phyloP scores from a whole-genome alignment of 306 rosid species.

The Inga oerstediana region DNA sequence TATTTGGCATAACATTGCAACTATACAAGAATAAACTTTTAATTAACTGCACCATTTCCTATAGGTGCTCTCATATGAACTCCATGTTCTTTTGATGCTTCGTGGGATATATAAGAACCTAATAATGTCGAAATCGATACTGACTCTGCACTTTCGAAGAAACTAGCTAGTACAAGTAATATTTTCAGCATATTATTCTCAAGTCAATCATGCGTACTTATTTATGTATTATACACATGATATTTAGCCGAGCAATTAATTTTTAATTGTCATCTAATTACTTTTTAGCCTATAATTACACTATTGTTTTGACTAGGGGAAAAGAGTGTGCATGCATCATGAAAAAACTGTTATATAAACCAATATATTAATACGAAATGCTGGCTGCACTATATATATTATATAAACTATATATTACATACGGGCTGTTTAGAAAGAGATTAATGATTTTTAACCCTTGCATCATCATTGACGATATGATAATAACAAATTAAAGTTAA shows the following conservation, averaged over 20 bases:
- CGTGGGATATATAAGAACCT: not conserved
- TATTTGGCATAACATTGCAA: too few species aligned
- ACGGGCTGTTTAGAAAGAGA: not conserved
- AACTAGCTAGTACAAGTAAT: too few species aligned
- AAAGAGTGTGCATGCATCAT: not conserved
- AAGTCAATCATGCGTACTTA: too few species aligned
- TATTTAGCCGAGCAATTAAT: not conserved
- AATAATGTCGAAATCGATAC: too few species aligned
- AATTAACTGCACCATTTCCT: too few species aligned
- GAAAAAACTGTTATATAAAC: not conserved
- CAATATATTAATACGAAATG: not conserved
- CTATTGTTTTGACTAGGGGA: not conserved
- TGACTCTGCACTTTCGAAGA: too few species aligned
- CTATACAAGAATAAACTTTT: too few species aligned
- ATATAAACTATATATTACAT: not conserved
- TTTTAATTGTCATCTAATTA: not conserved
- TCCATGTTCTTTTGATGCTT: too few species aligned
- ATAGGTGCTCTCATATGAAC: too few species aligned
- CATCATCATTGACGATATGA: slow-evolving; percentile 8
- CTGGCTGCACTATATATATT: not conserved
- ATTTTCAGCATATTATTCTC: too few species aligned
- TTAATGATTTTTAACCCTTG: not conserved
- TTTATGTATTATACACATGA: too few species aligned
- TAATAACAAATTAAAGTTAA: slow-evolving; percentile 29
- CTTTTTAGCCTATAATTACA: not conserved